Evolutionary conservation across 441 rosid genomes (phyloP).

Genomic region (Geranium incanum): DNA sequence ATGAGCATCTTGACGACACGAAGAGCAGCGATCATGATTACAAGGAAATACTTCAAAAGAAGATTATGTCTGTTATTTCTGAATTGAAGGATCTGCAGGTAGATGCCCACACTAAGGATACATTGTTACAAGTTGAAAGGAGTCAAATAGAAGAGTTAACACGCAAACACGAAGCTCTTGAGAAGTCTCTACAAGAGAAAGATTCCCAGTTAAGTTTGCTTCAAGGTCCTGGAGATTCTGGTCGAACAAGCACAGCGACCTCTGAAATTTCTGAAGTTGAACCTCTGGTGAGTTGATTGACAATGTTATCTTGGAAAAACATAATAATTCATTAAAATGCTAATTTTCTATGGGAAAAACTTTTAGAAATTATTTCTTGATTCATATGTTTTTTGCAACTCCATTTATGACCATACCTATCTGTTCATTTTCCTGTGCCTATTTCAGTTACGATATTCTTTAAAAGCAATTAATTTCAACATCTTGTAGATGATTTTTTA

Average conservation of each 20-base stretch:
- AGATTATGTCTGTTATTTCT: slow-evolving; percentile 46
- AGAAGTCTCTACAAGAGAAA: slow-evolving; percentile 58
- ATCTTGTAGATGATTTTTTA: slow-evolving; percentile 6
- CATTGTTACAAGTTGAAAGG: slow-evolving; percentile 64
- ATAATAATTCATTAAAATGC: neutral
- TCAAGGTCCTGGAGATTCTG: slow-evolving; percentile 38
- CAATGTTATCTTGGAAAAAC: slow-evolving; percentile 8
- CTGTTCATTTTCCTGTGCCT: slow-evolving; percentile 4
- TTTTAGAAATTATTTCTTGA: slow-evolving; percentile 1
- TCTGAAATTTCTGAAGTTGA: slow-evolving; percentile 82
- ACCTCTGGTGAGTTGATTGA: slow-evolving; percentile 64
- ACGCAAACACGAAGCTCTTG: slow-evolving; percentile 53
- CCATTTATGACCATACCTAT: neutral
- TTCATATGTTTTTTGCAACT: neutral
- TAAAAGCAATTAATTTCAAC: neutral
- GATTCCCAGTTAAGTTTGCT: slow-evolving; percentile 58
- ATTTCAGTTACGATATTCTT: neutral
- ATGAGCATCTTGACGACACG: slow-evolving; percentile 37
- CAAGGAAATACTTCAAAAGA: slow-evolving; percentile 64
- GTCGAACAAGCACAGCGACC: slow-evolving; percentile 27
- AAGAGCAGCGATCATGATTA: slow-evolving; percentile 31
- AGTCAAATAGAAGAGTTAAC: slow-evolving; percentile 67
- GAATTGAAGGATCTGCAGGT: slow-evolving; percentile 52
- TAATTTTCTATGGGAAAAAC: neutral
- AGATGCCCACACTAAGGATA: slow-evolving; percentile 53